Conservation (phyloP, 208 protist species). For the Trypanosoma scelopori region DNA sequence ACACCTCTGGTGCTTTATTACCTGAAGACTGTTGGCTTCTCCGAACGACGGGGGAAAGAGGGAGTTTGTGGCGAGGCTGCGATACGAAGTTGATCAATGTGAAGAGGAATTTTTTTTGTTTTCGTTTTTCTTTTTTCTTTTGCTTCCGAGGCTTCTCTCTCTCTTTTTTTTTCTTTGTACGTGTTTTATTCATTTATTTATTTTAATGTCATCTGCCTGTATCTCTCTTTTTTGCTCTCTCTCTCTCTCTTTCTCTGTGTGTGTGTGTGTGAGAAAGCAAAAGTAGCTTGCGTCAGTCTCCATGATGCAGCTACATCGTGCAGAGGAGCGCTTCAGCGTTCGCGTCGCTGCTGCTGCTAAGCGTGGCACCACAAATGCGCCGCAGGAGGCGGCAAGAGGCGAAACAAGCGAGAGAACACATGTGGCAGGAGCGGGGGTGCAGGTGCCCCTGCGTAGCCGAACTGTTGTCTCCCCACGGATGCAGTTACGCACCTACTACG, state of each 20-base stretch:
- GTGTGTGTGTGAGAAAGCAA: neutral
- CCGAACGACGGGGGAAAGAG: no score
- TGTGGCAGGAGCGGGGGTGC: slow-evolving; percentile 14
- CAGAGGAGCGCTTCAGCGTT: slow-evolving; percentile 9
- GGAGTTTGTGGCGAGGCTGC: no score
- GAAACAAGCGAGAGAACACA: neutral
- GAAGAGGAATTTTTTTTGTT: neutral
- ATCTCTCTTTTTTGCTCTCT: slow-evolving; percentile 15
- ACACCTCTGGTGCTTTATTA: neutral
- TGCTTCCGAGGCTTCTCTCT: neutral
- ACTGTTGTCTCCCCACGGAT: slow-evolving; percentile 20
- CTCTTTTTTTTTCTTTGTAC: neutral
- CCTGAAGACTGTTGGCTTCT: no score
- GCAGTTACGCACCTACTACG: slow-evolving; percentile 29
- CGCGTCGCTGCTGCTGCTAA: slow-evolving; percentile 8
- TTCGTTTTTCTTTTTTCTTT: slow-evolving; percentile 4
- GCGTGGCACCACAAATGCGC: neutral
- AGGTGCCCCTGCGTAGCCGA: slow-evolving; percentile 18
- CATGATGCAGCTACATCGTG: neutral
- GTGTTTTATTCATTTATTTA: neutral
- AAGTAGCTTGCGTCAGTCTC: neutral
- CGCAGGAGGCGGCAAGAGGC: neutral
- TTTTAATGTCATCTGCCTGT: neutral
- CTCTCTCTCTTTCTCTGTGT: slow-evolving; percentile 12
- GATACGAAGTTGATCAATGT: no score